Evolutionary conservation across 192 early-diverging fungal species (phyloP).

Genomic region (Entomortierella beljakovae): DNA sequence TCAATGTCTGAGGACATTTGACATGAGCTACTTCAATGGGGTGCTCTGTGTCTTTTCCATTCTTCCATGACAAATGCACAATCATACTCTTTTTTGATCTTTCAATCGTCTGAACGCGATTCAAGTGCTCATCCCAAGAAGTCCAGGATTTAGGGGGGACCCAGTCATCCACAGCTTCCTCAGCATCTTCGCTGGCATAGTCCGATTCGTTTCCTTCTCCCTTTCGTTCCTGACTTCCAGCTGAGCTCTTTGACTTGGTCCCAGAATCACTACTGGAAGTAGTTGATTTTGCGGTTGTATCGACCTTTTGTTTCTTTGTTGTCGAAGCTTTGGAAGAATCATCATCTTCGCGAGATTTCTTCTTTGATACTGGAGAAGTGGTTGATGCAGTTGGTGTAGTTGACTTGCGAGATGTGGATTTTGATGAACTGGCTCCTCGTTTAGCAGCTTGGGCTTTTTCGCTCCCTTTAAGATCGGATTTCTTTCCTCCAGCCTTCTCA

Average conservation of each 20-base stretch:
- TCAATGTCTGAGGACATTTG: slow-evolving; percentile 60
- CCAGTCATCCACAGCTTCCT: slow-evolving; percentile 6
- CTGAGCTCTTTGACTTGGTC: no score
- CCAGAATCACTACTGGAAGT: no score
- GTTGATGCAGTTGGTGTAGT: background rate
- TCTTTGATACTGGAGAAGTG: background rate
- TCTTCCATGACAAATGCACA: slow-evolving; percentile 61
- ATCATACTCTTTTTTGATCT: slow-evolving; percentile 30
- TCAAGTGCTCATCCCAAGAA: slow-evolving; percentile 37
- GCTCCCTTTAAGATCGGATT: slow-evolving; percentile 6
- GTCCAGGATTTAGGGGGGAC: slow-evolving; percentile 26
- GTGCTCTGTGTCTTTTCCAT: slow-evolving; percentile 55
- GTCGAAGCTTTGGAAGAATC: background rate
- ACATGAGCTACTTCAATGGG: slow-evolving; percentile 46
- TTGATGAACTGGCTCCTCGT: background rate
- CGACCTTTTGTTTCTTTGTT: slow-evolving; percentile 18
- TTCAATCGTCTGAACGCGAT: slow-evolving; percentile 23
- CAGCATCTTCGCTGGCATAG: background rate
- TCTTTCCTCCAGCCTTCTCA: slow-evolving; percentile 22
- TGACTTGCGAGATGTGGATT: background rate
- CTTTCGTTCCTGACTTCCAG: no score
- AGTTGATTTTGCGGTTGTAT: background rate
- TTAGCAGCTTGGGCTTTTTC: slow-evolving; percentile 5
- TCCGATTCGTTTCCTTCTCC: no score
- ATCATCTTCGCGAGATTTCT: slow-evolving; percentile 12